phyloP scores from a whole-genome alignment of 352 stramenopile species.

The Phytophthora tentaculata region DNA sequence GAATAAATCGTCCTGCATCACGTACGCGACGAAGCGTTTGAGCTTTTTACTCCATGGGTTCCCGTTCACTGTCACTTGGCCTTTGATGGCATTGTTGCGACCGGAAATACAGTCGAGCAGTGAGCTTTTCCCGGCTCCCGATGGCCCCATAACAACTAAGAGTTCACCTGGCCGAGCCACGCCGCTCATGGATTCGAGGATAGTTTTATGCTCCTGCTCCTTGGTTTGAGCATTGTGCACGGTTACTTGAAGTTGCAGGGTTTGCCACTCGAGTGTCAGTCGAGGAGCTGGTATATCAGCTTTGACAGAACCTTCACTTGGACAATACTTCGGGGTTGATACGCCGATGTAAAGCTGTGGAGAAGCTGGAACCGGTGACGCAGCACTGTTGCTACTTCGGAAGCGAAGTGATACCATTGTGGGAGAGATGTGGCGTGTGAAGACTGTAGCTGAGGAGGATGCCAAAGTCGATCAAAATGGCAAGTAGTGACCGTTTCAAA shows the following conservation, averaged over 20 bases:
- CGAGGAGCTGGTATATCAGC: conserved; percentile 13
- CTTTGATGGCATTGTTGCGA: conserved; percentile 78
- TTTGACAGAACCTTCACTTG: conserved; percentile 11
- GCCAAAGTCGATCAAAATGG: conserved; percentile 12
- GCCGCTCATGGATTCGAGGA: conserved; percentile 59
- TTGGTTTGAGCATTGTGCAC: conserved; percentile 54
- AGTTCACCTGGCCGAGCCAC: conserved; percentile 58
- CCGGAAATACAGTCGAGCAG: conserved; percentile 94
- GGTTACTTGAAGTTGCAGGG: conserved; percentile 37
- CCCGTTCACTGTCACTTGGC: conserved; percentile 73
- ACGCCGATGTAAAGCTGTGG: conserved; percentile 15
- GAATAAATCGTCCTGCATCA: conserved; percentile 92
- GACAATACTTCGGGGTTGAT: neutral
- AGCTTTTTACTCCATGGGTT: conserved; percentile 40
- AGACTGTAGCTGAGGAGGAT: neutral
- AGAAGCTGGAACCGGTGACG: conserved; percentile 1
- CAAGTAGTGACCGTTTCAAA: neutral
- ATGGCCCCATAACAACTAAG: conserved; percentile 73
- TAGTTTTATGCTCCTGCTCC: conserved; percentile 46
- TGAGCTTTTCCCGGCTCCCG: conserved; percentile 90
- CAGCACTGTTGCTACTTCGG: conserved; percentile 1
- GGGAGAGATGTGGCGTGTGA: neutral
- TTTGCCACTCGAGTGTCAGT: conserved; percentile 46
- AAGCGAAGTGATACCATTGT: conserved; percentile 5
- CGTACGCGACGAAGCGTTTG: conserved; percentile 56